Conservation (phyloP, 2,329 filamentous ascomycete species). For the Trichoderma gracile region DNA sequence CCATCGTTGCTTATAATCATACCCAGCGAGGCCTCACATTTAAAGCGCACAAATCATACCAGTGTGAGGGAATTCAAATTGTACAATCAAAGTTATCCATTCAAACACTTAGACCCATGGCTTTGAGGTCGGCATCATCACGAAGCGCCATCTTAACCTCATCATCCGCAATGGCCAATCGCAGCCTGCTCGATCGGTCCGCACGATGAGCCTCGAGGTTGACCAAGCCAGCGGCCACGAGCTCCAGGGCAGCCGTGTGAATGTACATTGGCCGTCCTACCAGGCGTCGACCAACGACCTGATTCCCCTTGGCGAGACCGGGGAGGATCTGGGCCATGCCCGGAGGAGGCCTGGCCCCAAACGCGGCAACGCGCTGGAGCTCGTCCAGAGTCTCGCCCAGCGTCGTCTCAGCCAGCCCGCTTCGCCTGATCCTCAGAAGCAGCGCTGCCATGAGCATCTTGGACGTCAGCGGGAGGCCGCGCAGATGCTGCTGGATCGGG, state of each 20-base stretch:
- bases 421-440: constrained; percentile 74
- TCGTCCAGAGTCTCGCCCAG: constrained; percentile 90
- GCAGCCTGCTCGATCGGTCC: constrained; percentile 83
- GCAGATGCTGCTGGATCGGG: constrained; percentile 85
- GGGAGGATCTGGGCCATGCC: constrained; percentile 43
- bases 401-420: constrained; percentile 82
- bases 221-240: constrained; percentile 85
- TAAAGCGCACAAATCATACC: neutral
- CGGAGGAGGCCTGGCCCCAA: constrained; percentile 39
- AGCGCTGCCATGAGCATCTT: constrained; percentile 87
- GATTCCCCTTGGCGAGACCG: constrained; percentile 34
- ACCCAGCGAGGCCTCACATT: neutral
- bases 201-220: constrained; percentile 78
- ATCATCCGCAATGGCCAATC: constrained; percentile 84
- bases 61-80: neutral
- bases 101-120: constrained; percentile 55
- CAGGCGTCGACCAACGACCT: constrained; percentile 34
- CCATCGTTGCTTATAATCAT: neutral
- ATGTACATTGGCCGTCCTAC: constrained; percentile 47
- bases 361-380: constrained; percentile 43
- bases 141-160: constrained; percentile 85
- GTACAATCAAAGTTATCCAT: neutral
- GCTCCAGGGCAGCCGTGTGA: constrained; percentile 73
- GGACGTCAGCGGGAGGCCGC: constrained; percentile 74
- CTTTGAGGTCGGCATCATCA: constrained; percentile 84